Evolutionary conservation across 176 grass and related monocot genomes (phyloP).

Genomic region (Alloteropsis semialata): DNA sequence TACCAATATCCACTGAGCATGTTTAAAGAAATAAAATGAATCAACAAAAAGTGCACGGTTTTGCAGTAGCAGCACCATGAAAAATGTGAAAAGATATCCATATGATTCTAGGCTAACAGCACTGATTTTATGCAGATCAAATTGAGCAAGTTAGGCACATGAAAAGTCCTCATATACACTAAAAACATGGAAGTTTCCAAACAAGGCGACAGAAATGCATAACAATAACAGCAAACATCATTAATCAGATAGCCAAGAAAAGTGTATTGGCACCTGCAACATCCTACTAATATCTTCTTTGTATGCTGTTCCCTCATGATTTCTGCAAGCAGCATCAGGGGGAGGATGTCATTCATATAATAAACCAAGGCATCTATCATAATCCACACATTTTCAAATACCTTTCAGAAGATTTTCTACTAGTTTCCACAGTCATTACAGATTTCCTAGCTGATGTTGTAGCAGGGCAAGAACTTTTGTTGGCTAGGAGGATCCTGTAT

Average conservation of each 20-base stretch:
- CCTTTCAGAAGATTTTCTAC: conserved; percentile 31
- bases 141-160: conserved; percentile 3
- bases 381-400: conserved; percentile 24
- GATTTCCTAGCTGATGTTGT: conserved; percentile 1
- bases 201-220: background rate
- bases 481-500: conserved; percentile 29
- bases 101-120: background rate
- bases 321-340: conserved; percentile 36
- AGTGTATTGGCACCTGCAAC: conserved; percentile 33
- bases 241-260: conserved; percentile 6
- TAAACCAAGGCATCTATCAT: background rate
- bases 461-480: conserved; percentile 18
- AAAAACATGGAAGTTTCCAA: background rate
- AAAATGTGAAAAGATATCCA: background rate
- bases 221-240: background rate
- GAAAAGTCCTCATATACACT: background rate
- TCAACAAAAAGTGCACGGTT: background rate
- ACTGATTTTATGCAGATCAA: background rate
- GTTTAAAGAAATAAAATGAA: background rate
- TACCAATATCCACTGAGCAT: background rate
- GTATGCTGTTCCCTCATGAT: conserved; percentile 11
- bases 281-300: conserved; percentile 37
- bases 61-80: background rate
- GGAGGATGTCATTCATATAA: background rate
- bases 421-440: conserved; percentile 18